Conservation (phyloP, 257 asterid genomes). For the Lavandula angustifolia region DNA sequence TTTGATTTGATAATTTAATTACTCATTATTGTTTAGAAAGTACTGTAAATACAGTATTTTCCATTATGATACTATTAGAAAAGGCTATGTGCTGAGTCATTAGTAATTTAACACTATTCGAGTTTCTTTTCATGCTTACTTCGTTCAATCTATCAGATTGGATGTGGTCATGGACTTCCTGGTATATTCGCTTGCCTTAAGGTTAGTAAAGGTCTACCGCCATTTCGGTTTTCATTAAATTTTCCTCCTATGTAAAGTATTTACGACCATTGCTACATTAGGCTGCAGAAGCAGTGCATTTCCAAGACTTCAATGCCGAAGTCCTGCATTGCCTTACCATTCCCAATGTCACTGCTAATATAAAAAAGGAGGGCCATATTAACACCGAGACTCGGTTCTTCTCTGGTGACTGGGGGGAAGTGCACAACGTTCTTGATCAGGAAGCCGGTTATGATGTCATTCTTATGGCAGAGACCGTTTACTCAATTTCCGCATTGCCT, state of each 20-base stretch:
- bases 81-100: neutral
- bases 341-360: slow-evolving; percentile 78
- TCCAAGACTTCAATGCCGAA: slow-evolving; percentile 95
- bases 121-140: slow-evolving; percentile 20
- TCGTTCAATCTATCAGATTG: slow-evolving; percentile 63
- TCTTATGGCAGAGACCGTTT: slow-evolving; percentile 98
- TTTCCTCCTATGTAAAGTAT: slow-evolving; percentile 13
- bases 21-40: slow-evolving; percentile 1
- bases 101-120: slow-evolving; percentile 4
- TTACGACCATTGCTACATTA: slow-evolving; percentile 30
- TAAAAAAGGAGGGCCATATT: slow-evolving; percentile 31
- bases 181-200: slow-evolving; percentile 77
- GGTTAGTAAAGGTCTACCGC: slow-evolving; percentile 43
- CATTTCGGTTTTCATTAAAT: slow-evolving; percentile 14
- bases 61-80: neutral
- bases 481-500: slow-evolving; percentile 73
- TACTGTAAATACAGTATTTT: neutral
- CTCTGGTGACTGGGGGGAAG: slow-evolving; percentile 94
- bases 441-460: slow-evolving; percentile 66
- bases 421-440: slow-evolving; percentile 49
- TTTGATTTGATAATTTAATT: slow-evolving; percentile 3
- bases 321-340: slow-evolving; percentile 81
- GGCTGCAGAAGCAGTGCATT: slow-evolving; percentile 82
- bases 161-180: slow-evolving; percentile 99
- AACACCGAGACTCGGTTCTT: slow-evolving; percentile 65